A percentile compares a stretch with the other conserved stretches of the same genome.
phyloP scores from a whole-genome alignment of 148 eudicot genomes.

The Dianthus caryophyllus region DNA sequence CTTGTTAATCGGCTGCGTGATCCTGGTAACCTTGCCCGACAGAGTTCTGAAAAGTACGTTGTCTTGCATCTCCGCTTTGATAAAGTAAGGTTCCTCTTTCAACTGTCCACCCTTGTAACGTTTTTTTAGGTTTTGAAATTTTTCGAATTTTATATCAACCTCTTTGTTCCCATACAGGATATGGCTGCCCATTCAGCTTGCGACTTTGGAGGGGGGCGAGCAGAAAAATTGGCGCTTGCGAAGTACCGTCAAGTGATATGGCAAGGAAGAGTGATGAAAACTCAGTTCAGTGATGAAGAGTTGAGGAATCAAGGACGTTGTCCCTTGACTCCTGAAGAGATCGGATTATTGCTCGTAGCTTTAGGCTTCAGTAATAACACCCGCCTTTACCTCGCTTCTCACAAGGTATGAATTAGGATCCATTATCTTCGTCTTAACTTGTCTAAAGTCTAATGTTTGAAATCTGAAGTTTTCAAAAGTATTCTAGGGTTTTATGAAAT shows the following conservation, averaged over 20 bases:
- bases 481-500: no score
- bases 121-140: neutral
- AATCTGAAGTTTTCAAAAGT: no score
- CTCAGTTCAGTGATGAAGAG: constrained; percentile 86
- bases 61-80: constrained; percentile 98
- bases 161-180: constrained; percentile 47
- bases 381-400: constrained; percentile 94
- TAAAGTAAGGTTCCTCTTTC: constrained; percentile 50
- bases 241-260: constrained; percentile 87
- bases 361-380: constrained; percentile 77
- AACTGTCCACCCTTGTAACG: neutral
- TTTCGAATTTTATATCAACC: neutral
- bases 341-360: constrained; percentile 78
- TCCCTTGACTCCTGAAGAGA: constrained; percentile 97
- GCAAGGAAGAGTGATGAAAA: constrained; percentile 93
- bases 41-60: constrained; percentile 64
- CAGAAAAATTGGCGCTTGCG: constrained; percentile 90
- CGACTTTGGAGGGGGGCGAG: constrained; percentile 97
- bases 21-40: constrained; percentile 33
- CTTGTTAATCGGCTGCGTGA: constrained; percentile 59
- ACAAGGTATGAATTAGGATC: constrained; percentile 52
- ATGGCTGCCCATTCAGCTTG: constrained; percentile 99
- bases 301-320: constrained; percentile 92
- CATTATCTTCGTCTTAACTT: no score
- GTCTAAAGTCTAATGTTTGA: no score